These are phyloP conservation scores for Volvox carteri DNA, from an alignment of 163 green algal species.

Conservation along the genomic window DNA sequence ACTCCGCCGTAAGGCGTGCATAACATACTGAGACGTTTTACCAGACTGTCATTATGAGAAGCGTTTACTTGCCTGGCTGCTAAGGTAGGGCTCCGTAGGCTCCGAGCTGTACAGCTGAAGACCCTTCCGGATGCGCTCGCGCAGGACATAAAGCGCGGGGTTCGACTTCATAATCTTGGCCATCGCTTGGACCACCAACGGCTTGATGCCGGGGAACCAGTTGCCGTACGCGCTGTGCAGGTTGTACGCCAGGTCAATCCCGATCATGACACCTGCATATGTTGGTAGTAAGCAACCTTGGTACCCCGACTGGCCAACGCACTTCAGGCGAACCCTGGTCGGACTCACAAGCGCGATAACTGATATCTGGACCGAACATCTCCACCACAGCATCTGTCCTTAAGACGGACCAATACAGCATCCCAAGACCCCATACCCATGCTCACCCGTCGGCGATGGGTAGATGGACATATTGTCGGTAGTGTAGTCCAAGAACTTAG, in stretches of 20 bases:
- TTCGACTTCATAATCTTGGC: conserved; percentile 95
- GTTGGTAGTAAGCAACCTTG: too few relatives aligned
- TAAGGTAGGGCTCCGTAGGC: conserved; percentile 99
- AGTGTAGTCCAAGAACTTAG: conserved; percentile 99
- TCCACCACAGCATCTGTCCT: too few relatives aligned
- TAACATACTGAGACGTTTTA: too few relatives aligned
- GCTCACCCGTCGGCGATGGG: conserved; percentile 90
- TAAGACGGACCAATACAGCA: too few relatives aligned
- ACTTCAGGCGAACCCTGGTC: too few relatives aligned
- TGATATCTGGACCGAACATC: too few relatives aligned
- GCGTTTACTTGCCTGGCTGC: conserved; percentile 50
- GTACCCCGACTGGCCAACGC: too few relatives aligned
- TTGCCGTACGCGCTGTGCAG: conserved; percentile 97
- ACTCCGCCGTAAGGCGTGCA: too few relatives aligned
- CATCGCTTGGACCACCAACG: conserved; percentile 93
- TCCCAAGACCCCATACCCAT: too few relatives aligned
- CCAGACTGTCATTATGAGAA: too few relatives aligned
- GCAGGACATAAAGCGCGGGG: conserved; percentile 98
- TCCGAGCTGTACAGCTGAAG: conserved; percentile 99
- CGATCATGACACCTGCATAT: conserved; percentile 95
- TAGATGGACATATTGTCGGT: conserved; percentile 99
- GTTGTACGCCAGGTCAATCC: conserved; percentile 99
- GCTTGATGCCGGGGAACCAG: conserved; percentile 99
- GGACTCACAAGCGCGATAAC: too few relatives aligned
- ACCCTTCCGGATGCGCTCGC: conserved; percentile 98